These are phyloP conservation scores for Trichophyton benhamiae DNA, from an alignment of 2,329 filamentous ascomycete species.

Conservation along the genomic window DNA sequence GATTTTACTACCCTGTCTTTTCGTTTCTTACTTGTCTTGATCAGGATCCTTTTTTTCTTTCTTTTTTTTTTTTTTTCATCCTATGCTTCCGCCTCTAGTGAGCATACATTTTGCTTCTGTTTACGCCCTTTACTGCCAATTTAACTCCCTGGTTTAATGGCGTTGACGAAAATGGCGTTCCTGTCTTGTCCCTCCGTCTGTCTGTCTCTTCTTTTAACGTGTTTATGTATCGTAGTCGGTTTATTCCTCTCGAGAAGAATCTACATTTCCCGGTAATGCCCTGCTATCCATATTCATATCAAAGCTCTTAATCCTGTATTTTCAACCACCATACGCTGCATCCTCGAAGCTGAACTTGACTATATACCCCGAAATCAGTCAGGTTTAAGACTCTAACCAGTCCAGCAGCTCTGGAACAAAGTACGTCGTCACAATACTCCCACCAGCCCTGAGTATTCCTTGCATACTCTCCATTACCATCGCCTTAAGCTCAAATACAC, in stretches of 20 bases:
- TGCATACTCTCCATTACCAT: constrained; percentile 95
- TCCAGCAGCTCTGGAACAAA: constrained; percentile 71
- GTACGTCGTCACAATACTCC: constrained; percentile 86
- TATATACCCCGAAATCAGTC: neutral
- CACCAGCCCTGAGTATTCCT: constrained; percentile 82
- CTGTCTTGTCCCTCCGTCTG: neutral
- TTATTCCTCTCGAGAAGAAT: neutral
- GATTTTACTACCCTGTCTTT: neutral
- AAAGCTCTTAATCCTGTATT: no score
- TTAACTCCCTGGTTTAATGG: neutral
- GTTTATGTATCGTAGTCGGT: neutral
- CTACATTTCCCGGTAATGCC: neutral
- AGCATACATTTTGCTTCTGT: neutral
- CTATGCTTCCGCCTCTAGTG: neutral
- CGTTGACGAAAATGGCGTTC: neutral
- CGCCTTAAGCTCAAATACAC: constrained; percentile 84
- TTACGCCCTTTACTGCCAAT: neutral
- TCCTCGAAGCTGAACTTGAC: no score
- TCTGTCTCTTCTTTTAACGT: neutral
- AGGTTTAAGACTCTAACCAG: constrained; percentile 36
- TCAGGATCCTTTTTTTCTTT: neutral
- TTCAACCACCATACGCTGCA: no score
- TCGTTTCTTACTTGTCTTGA: neutral
- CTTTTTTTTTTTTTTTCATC: no score
- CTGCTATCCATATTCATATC: neutral